A percentile compares a stretch with the other conserved stretches of the same genome.
phyloP scores from a whole-genome alignment of 1,284 basidiomycete species.

The Vanrija humicola region DNA sequence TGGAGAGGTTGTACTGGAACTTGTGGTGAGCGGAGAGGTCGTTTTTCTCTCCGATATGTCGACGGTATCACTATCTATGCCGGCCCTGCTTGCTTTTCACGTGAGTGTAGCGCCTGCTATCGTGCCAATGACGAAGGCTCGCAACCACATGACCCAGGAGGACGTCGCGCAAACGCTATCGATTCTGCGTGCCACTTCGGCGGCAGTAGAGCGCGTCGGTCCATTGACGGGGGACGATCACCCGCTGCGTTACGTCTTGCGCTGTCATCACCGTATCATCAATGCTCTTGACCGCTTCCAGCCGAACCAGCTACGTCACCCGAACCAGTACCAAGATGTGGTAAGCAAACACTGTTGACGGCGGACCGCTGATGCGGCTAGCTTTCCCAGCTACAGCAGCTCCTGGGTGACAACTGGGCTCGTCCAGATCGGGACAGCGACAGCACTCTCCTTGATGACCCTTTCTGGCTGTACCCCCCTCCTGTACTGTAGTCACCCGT shows the following conservation, averaged over 20 bases:
- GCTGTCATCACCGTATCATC: slow-evolving; percentile 10
- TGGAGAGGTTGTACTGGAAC: neutral
- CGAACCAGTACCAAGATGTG: too few species aligned
- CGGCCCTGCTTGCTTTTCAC: neutral
- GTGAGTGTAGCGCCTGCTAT: neutral
- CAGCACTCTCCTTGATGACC: too few species aligned
- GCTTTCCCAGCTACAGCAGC: too few species aligned
- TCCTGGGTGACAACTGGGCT: too few species aligned
- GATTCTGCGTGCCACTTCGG: neutral
- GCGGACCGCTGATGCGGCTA: too few species aligned
- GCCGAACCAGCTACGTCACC: too few species aligned
- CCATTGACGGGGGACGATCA: neutral
- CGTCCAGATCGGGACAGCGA: too few species aligned
- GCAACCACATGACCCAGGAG: neutral
- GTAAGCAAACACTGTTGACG: too few species aligned
- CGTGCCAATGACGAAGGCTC: neutral
- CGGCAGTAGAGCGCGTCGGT: neutral
- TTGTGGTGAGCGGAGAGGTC: neutral
- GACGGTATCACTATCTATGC: neutral
- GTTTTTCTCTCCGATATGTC: neutral
- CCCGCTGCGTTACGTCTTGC: neutral
- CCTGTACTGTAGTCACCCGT: too few species aligned
- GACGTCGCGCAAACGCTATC: neutral
- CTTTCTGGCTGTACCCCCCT: too few species aligned
- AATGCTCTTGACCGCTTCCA: neutral